Evolutionary conservation across 352 stramenopile species (phyloP).

Genomic region (Phytophthora sp.): DNA sequence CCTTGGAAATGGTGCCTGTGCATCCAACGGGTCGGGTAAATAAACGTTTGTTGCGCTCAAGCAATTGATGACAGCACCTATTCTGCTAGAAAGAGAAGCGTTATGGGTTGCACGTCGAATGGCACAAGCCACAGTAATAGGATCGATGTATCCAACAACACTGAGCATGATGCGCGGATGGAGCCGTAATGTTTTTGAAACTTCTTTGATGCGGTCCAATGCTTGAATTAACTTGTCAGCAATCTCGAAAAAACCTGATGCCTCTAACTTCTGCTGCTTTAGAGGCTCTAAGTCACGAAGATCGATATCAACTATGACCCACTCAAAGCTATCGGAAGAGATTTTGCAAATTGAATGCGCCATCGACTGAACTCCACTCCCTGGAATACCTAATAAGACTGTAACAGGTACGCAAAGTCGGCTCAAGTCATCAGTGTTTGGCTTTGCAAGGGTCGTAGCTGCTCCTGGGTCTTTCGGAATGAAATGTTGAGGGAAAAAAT

Average conservation of each 20-base stretch:
- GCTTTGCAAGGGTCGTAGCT: slow-evolving; percentile 45
- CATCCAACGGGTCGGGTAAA: slow-evolving; percentile 41
- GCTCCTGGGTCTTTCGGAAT: slow-evolving; percentile 61
- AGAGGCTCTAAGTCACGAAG: slow-evolving; percentile 25
- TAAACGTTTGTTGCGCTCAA: slow-evolving; percentile 64
- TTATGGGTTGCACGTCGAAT: slow-evolving; percentile 35
- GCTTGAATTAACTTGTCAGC: slow-evolving; percentile 22
- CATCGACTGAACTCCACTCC: slow-evolving; percentile 51
- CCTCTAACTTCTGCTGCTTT: slow-evolving; percentile 39
- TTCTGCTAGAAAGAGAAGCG: slow-evolving; percentile 35
- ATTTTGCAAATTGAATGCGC: slow-evolving; percentile 52
- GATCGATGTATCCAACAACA: slow-evolving; percentile 64
- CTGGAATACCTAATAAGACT: slow-evolving; percentile 67
- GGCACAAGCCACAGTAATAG: slow-evolving; percentile 47
- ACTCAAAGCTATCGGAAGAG: slow-evolving; percentile 49
- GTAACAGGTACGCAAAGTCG: slow-evolving; percentile 61
- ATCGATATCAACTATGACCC: slow-evolving; percentile 48
- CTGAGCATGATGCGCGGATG: slow-evolving; percentile 58
- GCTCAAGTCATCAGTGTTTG: slow-evolving; percentile 25
- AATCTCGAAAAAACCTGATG: slow-evolving; percentile 28
- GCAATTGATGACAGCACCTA: slow-evolving; percentile 57
- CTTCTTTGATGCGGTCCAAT: slow-evolving; percentile 22
- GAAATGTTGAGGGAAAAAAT: slow-evolving; percentile 61
- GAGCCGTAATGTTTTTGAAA: slow-evolving; percentile 19
- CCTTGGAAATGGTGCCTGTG: slow-evolving; percentile 55